Evolutionary conservation across 257 asterid genomes (phyloP).

Genomic region (Solanum ossicruentum): DNA sequence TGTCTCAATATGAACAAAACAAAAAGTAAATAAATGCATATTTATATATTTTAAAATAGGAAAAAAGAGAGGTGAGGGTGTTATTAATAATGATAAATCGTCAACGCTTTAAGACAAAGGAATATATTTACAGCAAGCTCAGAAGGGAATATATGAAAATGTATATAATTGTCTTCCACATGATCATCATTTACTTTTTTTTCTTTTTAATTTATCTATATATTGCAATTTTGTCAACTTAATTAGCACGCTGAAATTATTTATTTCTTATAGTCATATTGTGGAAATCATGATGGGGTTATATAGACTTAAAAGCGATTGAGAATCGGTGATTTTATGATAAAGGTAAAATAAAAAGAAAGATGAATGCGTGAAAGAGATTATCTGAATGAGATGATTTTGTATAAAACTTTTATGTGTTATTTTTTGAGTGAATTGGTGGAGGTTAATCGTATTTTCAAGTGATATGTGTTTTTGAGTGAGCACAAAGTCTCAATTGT

Average conservation of each 20-base stretch:
- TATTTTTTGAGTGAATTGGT: background rate
- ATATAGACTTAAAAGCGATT: background rate
- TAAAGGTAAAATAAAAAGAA: no score
- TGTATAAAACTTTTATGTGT: rapidly evolving
- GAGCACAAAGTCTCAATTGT: no score
- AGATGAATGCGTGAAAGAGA: background rate
- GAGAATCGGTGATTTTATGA: rapidly evolving
- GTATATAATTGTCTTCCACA: background rate
- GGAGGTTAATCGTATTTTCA: no score
- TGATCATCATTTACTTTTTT: background rate
- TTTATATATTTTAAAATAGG: background rate
- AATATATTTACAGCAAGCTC: background rate
- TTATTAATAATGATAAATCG: background rate
- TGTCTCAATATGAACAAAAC: no score
- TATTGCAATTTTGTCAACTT: background rate
- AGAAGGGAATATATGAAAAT: background rate
- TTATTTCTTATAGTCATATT: background rate
- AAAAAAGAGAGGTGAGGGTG: background rate
- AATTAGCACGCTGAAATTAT: background rate
- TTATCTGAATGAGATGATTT: rapidly evolving
- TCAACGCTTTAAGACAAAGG: background rate
- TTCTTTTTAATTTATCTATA: background rate
- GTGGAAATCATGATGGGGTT: background rate
- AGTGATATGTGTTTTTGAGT: no score
- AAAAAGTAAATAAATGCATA: background rate